phyloP scores from a whole-genome alignment of 306 rosid species.

The Medicago ruthenica region DNA sequence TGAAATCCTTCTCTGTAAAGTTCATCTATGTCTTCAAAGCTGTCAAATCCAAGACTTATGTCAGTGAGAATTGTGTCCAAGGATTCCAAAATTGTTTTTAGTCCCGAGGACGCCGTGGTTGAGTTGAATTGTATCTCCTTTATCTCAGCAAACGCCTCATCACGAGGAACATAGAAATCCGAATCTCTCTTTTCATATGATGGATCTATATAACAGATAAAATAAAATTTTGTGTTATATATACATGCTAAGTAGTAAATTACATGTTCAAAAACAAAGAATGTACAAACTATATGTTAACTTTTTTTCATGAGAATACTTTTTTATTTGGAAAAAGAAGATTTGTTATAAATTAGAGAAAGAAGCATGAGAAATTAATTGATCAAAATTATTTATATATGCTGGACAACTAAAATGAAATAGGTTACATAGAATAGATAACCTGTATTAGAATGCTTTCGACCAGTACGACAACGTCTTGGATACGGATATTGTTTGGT shows the following conservation, averaged over 20 bases:
- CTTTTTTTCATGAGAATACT: no score
- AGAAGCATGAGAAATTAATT: no score
- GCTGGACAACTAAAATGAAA: no score
- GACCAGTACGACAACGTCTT: constrained; percentile 55
- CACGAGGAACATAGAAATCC: constrained; percentile 61
- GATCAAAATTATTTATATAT: no score
- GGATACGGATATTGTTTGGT: constrained; percentile 61
- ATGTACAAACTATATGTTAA: no score
- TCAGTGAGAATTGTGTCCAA: constrained; percentile 43
- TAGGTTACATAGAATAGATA: no score
- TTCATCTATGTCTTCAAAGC: constrained; percentile 54
- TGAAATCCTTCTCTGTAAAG: constrained; percentile 55
- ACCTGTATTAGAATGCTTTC: constrained; percentile 55
- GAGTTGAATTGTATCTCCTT: constrained; percentile 52
- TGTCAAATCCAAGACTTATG: constrained; percentile 43
- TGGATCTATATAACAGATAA: constrained; percentile 45
- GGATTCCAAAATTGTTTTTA: constrained; percentile 46
- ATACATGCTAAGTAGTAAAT: not conserved
- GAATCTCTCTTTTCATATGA: constrained; percentile 44
- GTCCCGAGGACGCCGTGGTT: constrained; percentile 45
- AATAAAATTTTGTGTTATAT: not conserved
- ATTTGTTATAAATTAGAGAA: no score
- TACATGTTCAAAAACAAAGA: not conserved
- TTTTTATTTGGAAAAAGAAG: no score
- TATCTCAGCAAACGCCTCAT: constrained; percentile 55